These are phyloP conservation scores for Alternaria hordeiaustralica DNA, from an alignment of 2,329 filamentous ascomycete genomes.

Conservation along the genomic window DNA sequence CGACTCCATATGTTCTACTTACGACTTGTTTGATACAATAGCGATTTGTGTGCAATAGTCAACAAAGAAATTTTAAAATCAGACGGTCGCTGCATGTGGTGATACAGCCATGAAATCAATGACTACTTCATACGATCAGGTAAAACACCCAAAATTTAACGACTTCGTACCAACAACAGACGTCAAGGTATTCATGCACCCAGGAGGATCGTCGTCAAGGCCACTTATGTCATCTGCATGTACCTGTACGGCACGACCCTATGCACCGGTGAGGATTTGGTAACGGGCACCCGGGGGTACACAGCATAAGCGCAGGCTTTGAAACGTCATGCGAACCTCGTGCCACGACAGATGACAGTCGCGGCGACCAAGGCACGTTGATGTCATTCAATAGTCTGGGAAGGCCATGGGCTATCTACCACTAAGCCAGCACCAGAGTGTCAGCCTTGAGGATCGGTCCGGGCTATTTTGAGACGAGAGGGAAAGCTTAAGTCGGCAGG, in stretches of 20 bases:
- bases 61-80: slow-evolving; percentile 26
- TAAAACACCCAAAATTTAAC: not conserved
- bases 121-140: not conserved
- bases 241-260: slow-evolving; percentile 9
- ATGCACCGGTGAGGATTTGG: slow-evolving; percentile 11
- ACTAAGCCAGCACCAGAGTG: slow-evolving; percentile 1
- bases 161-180: not conserved
- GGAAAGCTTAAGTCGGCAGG: slow-evolving; percentile 6
- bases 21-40: slow-evolving; percentile 29
- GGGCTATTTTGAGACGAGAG: slow-evolving; percentile 12
- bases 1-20: slow-evolving; percentile 27
- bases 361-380: not conserved
- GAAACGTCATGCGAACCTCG: not conserved
- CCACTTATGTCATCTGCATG: slow-evolving; percentile 9
- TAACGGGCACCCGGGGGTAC: slow-evolving; percentile 9
- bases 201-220: not conserved
- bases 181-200: not conserved
- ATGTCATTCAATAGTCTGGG: not conserved
- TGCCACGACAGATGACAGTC: not conserved
- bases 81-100: not conserved
- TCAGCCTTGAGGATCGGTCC: not conserved
- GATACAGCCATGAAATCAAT: not conserved
- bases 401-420: not conserved
- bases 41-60: slow-evolving; percentile 40
- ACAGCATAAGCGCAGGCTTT: slow-evolving; percentile 5